phyloP scores from a whole-genome alignment of 1,284 basidiomycete species.

The Hemileia vastatrix region DNA sequence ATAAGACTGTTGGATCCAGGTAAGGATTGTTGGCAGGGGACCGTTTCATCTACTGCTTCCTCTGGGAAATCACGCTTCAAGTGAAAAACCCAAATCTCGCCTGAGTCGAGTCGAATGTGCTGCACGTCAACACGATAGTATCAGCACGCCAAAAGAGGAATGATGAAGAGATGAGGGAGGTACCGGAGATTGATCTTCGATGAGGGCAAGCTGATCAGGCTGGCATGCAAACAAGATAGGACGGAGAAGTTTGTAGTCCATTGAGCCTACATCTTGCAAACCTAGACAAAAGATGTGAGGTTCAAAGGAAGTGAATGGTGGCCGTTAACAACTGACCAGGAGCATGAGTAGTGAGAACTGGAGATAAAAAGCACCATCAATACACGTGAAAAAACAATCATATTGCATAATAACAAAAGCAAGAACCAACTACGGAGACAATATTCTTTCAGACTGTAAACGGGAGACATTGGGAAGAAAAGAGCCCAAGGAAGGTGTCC shows the following conservation, averaged over 20 bases:
- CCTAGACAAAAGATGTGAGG: neutral
- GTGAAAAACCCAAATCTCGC: conserved; percentile 13
- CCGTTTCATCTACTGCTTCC: neutral
- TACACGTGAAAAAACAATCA: too few species aligned
- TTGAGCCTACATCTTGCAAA: conserved; percentile 13
- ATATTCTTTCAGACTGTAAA: too few species aligned
- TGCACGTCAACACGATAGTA: neutral
- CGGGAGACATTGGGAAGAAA: too few species aligned
- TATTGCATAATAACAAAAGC: too few species aligned
- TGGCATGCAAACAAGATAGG: conserved; percentile 18
- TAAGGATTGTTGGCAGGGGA: too few species aligned
- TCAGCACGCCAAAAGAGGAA: neutral
- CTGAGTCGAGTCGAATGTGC: conserved; percentile 19
- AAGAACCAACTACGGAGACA: too few species aligned
- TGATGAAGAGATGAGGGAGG: neutral
- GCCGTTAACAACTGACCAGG: neutral
- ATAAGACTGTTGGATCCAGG: too few species aligned
- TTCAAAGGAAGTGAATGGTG: neutral
- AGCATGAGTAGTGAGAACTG: conserved; percentile 14
- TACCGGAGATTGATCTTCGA: conserved; percentile 19
- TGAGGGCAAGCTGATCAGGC: conserved; percentile 15
- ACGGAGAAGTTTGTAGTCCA: conserved; percentile 6
- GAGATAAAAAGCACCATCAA: too few species aligned
- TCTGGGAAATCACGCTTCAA: conserved; percentile 12
- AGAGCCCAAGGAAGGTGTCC: too few species aligned